Percentiles rank a stretch among this genome's conserved stretches.
Conservation (phyloP, 208 protist genomes). For the Naegleria lovaniensis region DNA sequence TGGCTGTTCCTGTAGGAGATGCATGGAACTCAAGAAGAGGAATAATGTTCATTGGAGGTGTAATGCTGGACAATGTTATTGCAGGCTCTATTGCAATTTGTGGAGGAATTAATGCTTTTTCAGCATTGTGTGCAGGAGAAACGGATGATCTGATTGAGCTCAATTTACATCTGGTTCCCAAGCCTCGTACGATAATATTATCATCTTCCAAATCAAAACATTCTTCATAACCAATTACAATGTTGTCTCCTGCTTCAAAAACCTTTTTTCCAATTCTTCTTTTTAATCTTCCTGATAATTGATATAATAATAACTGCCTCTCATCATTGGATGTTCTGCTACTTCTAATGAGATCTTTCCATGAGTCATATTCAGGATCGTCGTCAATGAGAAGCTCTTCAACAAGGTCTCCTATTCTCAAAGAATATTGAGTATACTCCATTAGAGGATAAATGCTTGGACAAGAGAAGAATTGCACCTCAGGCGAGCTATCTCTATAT, state of each 20-base stretch:
- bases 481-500: constrained; percentile 49
- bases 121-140: not conserved
- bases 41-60: not conserved
- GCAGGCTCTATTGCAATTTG: not conserved
- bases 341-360: constrained; percentile 55
- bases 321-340: constrained; percentile 56
- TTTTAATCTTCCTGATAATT: constrained; percentile 50
- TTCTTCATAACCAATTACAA: not conserved
- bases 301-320: constrained; percentile 50
- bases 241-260: not conserved
- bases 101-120: not conserved
- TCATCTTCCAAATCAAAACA: constrained; percentile 20
- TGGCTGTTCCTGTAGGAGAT: not conserved
- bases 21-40: not conserved
- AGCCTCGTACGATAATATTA: constrained; percentile 19
- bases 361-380: constrained; percentile 64
- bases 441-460: constrained; percentile 7
- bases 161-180: not conserved
- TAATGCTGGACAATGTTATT: not conserved
- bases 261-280: constrained; percentile 56
- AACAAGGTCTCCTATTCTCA: constrained; percentile 47
- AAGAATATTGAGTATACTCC: not conserved
- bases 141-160: not conserved
- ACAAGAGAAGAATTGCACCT: constrained; percentile 49
- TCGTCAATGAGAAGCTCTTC: constrained; percentile 62